Base-by-base conservation (phyloP, 2,329 filamentous ascomycete species). In the Colletotrichum lupini region DNA sequence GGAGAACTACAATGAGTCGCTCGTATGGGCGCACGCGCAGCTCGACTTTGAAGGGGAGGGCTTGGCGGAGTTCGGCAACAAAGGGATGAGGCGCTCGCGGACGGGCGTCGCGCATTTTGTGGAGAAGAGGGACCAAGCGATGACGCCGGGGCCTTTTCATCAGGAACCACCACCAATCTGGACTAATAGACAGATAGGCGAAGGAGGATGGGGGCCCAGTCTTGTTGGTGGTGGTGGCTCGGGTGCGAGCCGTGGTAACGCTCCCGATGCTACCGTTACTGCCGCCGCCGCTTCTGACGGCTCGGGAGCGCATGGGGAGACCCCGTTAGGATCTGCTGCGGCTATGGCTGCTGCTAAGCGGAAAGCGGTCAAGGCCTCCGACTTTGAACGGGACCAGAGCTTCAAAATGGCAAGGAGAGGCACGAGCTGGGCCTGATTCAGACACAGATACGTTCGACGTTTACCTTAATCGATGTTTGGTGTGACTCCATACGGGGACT, bases 101-200 rank as follows among this genome's bases (percentile, higher is more conserved):
- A 73, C 70, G 69, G 65, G 53, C 69, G 70, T 73, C 56, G 67
- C 56, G 55, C 55, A 65, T 73, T 28, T 26, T 35, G 67, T 26
- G 59, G 53, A 63, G 58, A 42, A 42, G 30, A 59, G 52, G 65
- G 56, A 53, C 70, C 67, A 58, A 70, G 70, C 70, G 67, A 35
- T 35, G 19, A 49, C 67, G 60, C 70, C 69, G 56, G 49, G 67
- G 26, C 60, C 70, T 53, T 42, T n/a, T 5, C 61, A 22, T 32
- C 55, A 52, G 58, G 66, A 22, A 69, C 35, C 42, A 46, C 16
- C 42, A 46, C 42, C 19, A n/a, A 19, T n/a, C 19, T 19, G 42
- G 19, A 46, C 42, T n/a, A 19, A 59, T 26, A 19, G 32, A 42
- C 24, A 46, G 26, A 26, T 14, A 8, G 42, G 42, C 3, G 42